Evolutionary conservation across 805 yeast species (phyloP).

Genomic region (Ogataea pignaliae): DNA sequence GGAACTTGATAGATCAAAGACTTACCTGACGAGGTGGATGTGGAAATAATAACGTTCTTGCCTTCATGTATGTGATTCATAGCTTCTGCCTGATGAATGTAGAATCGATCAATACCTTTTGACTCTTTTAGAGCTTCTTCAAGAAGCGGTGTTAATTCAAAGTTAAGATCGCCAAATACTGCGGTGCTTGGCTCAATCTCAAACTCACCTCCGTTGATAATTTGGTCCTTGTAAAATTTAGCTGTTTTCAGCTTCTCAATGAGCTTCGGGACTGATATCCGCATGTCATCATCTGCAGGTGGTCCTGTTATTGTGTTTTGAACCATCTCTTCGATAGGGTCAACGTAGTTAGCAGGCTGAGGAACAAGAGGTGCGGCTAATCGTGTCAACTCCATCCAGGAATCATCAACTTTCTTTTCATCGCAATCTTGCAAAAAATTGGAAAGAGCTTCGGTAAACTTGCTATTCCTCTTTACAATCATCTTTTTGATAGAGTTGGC

Average conservation of each 20-base stretch:
- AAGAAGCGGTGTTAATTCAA: constrained; percentile 48
- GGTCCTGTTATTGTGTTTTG: constrained; percentile 18
- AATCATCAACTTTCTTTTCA: constrained; percentile 30
- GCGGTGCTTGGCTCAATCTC: constrained; percentile 43
- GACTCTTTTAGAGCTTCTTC: constrained; percentile 45
- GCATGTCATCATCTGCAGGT: constrained; percentile 15
- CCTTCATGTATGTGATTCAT: constrained; percentile 51
- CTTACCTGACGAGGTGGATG: constrained; percentile 95
- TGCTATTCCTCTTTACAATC: constrained; percentile 52
- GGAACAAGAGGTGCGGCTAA: constrained; percentile 43
- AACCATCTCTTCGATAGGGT: constrained; percentile 60
- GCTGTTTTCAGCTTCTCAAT: constrained; percentile 42
- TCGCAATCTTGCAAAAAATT: constrained; percentile 33
- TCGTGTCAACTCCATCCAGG: constrained; percentile 37
- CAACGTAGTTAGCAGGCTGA: constrained; percentile 41
- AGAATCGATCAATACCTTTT: constrained; percentile 50
- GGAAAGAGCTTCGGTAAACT: constrained; percentile 41
- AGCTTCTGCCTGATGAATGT: constrained; percentile 81
- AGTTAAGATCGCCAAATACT: constrained; percentile 35
- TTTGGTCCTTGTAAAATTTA: constrained; percentile 59
- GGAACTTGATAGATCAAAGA: constrained; percentile 91
- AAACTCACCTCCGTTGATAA: constrained; percentile 46
- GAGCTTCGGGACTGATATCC: constrained; percentile 40
- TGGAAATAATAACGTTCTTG: constrained; percentile 78
- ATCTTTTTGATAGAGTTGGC: constrained; percentile 55